Conservation (phyloP, 1,284 basidiomycete species). For the Ceratobasidium sp. region DNA sequence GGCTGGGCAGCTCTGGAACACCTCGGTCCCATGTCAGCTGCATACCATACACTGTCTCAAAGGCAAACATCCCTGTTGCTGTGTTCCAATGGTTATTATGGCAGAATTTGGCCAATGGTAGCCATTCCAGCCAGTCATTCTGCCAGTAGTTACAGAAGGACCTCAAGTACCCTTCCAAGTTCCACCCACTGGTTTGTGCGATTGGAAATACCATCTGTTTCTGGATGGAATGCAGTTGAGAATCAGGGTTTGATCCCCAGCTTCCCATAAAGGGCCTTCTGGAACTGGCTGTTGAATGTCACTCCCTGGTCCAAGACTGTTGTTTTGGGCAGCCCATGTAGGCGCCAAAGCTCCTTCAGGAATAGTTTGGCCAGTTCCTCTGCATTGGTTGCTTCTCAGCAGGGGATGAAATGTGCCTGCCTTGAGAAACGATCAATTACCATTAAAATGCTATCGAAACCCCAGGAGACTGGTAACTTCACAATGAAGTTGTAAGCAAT, state of each 20-base stretch:
- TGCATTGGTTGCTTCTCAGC: conserved; percentile 46
- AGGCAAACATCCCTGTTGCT: conserved; percentile 49
- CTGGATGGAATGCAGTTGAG: conserved; percentile 52
- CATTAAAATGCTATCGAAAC: conserved; percentile 58
- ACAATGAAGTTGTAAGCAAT: too few relatives aligned
- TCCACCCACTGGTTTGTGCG: conserved; percentile 57
- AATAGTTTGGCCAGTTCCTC: conserved; percentile 44
- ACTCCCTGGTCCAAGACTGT: conserved; percentile 53
- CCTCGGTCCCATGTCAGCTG: not conserved
- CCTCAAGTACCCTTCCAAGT: conserved; percentile 58
- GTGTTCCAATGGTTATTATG: conserved; percentile 45
- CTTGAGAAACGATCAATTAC: conserved; percentile 59
- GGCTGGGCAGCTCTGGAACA: not conserved
- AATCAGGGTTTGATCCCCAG: conserved; percentile 54
- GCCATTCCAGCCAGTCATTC: conserved; percentile 48
- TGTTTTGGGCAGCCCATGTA: conserved; percentile 48
- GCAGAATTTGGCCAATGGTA: conserved; percentile 49
- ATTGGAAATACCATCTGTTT: conserved; percentile 61
- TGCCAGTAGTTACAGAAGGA: conserved; percentile 47
- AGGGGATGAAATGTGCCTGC: conserved; percentile 55
- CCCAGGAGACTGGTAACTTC: too few relatives aligned
- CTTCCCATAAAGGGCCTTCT: conserved; percentile 51
- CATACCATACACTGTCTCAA: conserved; percentile 44
- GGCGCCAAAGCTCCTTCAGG: conserved; percentile 43
- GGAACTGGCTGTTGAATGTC: conserved; percentile 50